Conservation (phyloP, 192 early-diverging fungal species). For the Oehlia diaphana region DNA sequence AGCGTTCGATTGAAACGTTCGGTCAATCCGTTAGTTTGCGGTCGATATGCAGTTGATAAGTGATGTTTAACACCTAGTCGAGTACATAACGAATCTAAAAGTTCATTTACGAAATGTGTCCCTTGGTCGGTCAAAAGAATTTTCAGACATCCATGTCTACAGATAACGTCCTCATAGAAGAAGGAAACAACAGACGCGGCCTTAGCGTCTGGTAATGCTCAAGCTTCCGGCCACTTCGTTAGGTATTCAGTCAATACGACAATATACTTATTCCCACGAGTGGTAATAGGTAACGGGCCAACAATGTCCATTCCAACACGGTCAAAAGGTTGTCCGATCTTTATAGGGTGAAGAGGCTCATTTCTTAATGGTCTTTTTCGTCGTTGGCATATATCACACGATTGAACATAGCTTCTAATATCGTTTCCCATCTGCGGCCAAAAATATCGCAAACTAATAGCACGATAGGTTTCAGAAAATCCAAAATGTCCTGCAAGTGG, state of each 20-base stretch:
- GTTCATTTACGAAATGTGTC: too few species aligned
- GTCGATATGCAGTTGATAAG: not conserved
- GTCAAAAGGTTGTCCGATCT: not conserved
- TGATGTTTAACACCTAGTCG: not conserved
- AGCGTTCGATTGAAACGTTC: not conserved
- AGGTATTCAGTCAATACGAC: not conserved
- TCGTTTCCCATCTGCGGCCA: not conserved
- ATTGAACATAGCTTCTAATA: not conserved
- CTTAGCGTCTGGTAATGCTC: not conserved
- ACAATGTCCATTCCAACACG: not conserved
- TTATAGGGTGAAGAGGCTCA: not conserved
- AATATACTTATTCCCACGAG: not conserved
- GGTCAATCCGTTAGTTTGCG: not conserved
- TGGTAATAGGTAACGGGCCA: not conserved
- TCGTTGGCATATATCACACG: not conserved
- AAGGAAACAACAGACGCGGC: not conserved
- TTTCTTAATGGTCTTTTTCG: not conserved
- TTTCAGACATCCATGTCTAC: not conserved
- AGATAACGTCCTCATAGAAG: slow-evolving; percentile 21
- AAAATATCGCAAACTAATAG: not conserved
- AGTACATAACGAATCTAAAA: not conserved
- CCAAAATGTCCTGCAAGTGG: too few species aligned
- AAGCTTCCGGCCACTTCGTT: not conserved
- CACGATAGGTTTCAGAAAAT: too few species aligned
- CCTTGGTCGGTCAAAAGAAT: not conserved